Evolutionary conservation across 2,329 filamentous ascomycete species (phyloP), one percentile per base, ranked within the genome.

Genomic region (Cryphonectria carpinicola): DNA sequence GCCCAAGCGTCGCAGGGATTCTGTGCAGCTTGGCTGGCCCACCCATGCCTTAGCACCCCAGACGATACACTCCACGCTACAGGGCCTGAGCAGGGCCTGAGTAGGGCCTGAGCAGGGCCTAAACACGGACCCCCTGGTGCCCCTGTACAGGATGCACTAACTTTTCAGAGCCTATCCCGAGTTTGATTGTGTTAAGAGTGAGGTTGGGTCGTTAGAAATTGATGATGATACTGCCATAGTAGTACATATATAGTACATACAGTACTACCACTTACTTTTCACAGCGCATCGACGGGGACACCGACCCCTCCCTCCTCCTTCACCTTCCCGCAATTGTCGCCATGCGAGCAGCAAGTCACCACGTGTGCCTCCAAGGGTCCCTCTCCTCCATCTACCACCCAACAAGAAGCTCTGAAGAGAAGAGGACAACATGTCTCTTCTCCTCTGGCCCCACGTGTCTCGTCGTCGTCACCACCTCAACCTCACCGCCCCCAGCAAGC

Each of bases 281-380:
- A 46, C 43, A 49, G 11, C 28, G 28, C 43, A 65, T 46, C 39
- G 17, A 32, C 63, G 63, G 63, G 19, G 41, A 52, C 63, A 65
- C 63, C 63, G 63, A 65, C 63, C 63, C 22, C n/a, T 11, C 14
- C 11, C 11, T 39, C 10, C 11, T 28, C 5, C 10, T 39, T 28
- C 5, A 10, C 46, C 46, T 22, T 46, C 39, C 43, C 13, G 5
- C 37, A 49, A 10, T 8, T 6, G n/a, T 11, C 32, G 43, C 41
- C 37, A 3, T 64, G 19, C 41, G 61, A 46, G 39, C 61, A 43
- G 39, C 25, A 58, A 7, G 25, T 19, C 25, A 64, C 61, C 37
- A 62, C 54, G 54, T 58, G 54, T 58, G 54, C 54, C 19, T 35
- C 28, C 22, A 46, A 22, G 46, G 46, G 46, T 19, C 46, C 46